Base-by-base conservation (phyloP, 768 basidiomycete genomes). In the Kwoniella newhampshirensis region DNA sequence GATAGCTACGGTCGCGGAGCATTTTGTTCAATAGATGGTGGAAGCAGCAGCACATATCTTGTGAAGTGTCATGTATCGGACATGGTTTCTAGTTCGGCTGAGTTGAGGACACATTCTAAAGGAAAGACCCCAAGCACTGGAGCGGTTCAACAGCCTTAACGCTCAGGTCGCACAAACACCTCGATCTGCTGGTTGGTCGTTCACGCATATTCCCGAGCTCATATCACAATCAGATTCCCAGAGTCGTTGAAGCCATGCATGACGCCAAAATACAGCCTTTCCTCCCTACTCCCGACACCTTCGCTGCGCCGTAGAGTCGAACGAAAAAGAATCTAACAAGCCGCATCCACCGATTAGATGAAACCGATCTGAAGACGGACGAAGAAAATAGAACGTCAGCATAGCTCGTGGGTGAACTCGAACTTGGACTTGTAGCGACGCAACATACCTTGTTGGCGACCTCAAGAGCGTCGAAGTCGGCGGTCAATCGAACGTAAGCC, bases 381-480 rank as follows among this genome's bases (percentile, higher is more conserved):
- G n/a, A n/a, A n/a, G n/a, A n/a, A n/a, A n/a, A n/a, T n/a, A n/a
- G n/a, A n/a, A n/a, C n/a, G n/a, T n/a, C n/a, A n/a, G n/a, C n/a
- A n/a, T n/a, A n/a, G n/a, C n/a, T n/a, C n/a, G n/a, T n/a, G n/a
- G n/a, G n/a, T n/a, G n/a, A n/a, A n/a, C n/a, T n/a, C n/a, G n/a
- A n/a, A n/a, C n/a, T n/a, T n/a, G n/a, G n/a, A 35, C 27, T 39
- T 25, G 39, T 54, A 40, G 53, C 18, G 23, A 43, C 27, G 20
- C 35, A 7, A 72, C 79, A 48, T 51, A 91, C 89, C 87, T 91
- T 93, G 87, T 97, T 97, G 60, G 93, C 93, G 54, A 96, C 90
- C 76, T 97, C 93, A 71, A 97, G 78, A 35, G 93, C 93, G 72
- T 97, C 93, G 77, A 92, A 88, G 81, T 96, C 92, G n/a, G 91